Evolutionary conservation across 257 asterid species (phyloP).

Genomic region (Nicotiana tabacum): DNA sequence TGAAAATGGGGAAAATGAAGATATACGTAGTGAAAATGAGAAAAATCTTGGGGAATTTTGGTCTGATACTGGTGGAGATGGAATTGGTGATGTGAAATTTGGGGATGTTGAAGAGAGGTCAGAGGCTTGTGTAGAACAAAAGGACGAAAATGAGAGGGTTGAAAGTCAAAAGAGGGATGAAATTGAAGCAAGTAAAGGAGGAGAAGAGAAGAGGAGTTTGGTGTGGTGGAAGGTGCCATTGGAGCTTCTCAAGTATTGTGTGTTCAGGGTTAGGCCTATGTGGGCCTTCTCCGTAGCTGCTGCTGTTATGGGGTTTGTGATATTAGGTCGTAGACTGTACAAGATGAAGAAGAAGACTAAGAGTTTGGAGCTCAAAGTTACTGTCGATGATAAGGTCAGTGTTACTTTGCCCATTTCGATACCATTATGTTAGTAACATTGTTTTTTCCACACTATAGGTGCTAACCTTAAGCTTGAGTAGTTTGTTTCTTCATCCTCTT

Average conservation of each 20-base stretch:
- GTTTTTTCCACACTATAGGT: background rate
- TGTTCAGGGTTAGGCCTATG: constrained; percentile 63
- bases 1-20: constrained; percentile 22
- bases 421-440: background rate
- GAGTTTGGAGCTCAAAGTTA: constrained; percentile 66
- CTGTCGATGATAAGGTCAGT: constrained; percentile 85
- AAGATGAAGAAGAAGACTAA: constrained; percentile 70
- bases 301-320: constrained; percentile 76
- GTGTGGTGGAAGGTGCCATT: constrained; percentile 97
- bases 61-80: constrained; percentile 30
- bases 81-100: constrained; percentile 21
- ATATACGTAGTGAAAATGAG: constrained; percentile 19
- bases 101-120: constrained; percentile 10
- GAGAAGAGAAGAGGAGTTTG: constrained; percentile 35
- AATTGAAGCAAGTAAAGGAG: constrained; percentile 20
- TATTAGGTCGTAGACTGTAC: constrained; percentile 72
- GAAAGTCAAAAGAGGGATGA: constrained; percentile 26
- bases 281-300: constrained; percentile 85
- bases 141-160: constrained; percentile 16
- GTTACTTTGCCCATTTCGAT: background rate
- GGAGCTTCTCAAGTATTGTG: constrained; percentile 59
- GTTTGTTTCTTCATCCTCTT: background rate
- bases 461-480: background rate
- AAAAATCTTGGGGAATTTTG: constrained; percentile 23
- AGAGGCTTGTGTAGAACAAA: constrained; percentile 19